These are phyloP conservation scores for Apiospora marii DNA, from an alignment of 2,329 filamentous ascomycete species.

Conservation along the genomic window DNA sequence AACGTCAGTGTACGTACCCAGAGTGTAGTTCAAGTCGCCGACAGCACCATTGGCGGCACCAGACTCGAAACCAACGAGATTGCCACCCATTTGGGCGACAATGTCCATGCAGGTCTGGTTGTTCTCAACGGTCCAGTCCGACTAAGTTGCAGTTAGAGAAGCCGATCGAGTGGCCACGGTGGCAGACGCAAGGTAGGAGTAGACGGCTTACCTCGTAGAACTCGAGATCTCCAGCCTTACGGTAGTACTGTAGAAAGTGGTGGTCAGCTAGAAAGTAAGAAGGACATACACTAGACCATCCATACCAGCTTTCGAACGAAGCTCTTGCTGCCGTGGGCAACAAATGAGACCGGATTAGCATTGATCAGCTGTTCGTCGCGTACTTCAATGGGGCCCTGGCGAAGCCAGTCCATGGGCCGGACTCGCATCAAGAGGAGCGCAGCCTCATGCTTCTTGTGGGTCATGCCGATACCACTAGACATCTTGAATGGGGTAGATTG, in stretches of 20 bases:
- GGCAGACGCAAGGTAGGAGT: neutral
- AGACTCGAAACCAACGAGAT: slow-evolving; percentile 13
- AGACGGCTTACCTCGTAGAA: neutral
- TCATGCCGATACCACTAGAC: neutral
- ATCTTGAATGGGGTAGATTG: neutral
- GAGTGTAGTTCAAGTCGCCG: slow-evolving; percentile 11
- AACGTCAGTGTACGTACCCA: neutral
- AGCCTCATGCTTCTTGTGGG: neutral
- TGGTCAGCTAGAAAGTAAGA: neutral
- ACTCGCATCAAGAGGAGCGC: slow-evolving; percentile 18
- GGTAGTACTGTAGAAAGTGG: neutral
- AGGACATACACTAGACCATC: neutral
- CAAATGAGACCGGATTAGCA: slow-evolving; percentile 15
- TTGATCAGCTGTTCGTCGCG: slow-evolving; percentile 26
- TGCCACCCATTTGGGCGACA: slow-evolving; percentile 26
- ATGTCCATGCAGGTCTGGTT: slow-evolving; percentile 28
- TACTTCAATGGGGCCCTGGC: slow-evolving; percentile 8
- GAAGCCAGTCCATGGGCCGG: slow-evolving; percentile 25
- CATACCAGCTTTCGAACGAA: slow-evolving; percentile 8
- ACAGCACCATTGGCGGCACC: neutral
- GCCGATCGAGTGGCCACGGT: neutral
- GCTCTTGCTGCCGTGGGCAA: slow-evolving; percentile 7
- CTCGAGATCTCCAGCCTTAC: neutral
- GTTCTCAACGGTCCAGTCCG: slow-evolving; percentile 25
- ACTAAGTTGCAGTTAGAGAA: slow-evolving; percentile 16